Evolutionary conservation across 139 green algal species (phyloP), one percentile per base, ranked within the genome.

Genomic region (Picochlorum sp.): DNA sequence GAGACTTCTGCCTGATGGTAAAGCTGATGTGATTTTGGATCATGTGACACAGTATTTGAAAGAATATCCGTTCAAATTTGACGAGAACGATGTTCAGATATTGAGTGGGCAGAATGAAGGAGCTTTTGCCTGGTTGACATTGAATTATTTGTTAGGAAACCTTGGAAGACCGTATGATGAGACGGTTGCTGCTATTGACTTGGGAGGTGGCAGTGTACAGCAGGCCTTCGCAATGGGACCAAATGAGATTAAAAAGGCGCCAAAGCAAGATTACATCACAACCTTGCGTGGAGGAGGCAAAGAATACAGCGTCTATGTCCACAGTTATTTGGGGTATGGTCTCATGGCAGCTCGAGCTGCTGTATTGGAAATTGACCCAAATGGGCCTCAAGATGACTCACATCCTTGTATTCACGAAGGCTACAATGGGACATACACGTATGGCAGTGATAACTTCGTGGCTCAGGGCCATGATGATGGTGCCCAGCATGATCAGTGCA

Each of bases 131-230:
- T 99, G 94, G 94, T 82, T 99, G 23, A 97, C 93, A 3, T 79
- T 98, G 15, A 99, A 99, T 75, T 98, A 97, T 82, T 73, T 98
- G 56, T 80, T 98, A 49, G 91, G 88, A 28, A 80, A 83, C 45
- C 70, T 97, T 9, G 86, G 80, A 4, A 70, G 74, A 18, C 65
- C 72, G 4, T 64, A 80, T 21, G 67, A 57, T 18, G 37, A 88
- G 9, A 96, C 94, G 1, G 89, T 96, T 24, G 85, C 85, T 3
- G 85, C 92, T 34, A 90, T 98, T 34, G 89, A 96, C 74, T 69
- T 98, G 54, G 74, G 84, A 16, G 81, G 82, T 6, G 85, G 85
- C 44, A 85, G 70, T 11, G 82, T 89, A 47, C 85, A 93, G 74
- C 71, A 92, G 62, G 88, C 89, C 1, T 95, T 93, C 70, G 91